Evolutionary conservation across 192 early-diverging fungal genomes (phyloP).

Genomic region (Pilaira anomala): DNA sequence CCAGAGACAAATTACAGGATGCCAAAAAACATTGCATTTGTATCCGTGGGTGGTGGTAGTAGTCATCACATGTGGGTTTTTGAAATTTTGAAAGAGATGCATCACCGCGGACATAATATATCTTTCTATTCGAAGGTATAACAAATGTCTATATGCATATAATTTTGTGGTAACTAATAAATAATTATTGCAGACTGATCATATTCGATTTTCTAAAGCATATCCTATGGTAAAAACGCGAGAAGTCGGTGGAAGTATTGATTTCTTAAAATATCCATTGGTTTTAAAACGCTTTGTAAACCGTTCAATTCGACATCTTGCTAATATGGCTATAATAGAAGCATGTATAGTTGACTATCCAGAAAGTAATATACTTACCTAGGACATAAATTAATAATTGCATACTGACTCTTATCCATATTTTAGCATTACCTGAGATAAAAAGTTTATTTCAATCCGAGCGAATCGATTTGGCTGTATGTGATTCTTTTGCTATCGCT

Average conservation of each 20-base stretch:
- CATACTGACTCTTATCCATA: too few species aligned
- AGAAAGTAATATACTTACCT: background rate
- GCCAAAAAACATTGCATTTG: constrained; percentile 10
- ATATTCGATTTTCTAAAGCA: constrained; percentile 6
- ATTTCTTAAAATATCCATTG: background rate
- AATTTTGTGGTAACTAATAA: background rate
- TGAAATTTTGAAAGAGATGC: constrained; percentile 16
- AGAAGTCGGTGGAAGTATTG: background rate
- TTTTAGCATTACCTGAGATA: background rate
- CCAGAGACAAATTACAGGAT: background rate
- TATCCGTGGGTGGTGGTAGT: constrained; percentile 10
- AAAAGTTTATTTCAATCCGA: background rate
- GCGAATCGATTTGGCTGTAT: background rate
- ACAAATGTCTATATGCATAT: too few species aligned
- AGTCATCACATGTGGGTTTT: constrained; percentile 26
- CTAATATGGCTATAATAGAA: background rate
- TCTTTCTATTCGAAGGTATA: constrained; percentile 13
- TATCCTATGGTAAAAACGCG: constrained; percentile 17
- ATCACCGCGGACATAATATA: constrained; percentile 18
- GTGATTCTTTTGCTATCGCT: constrained; percentile 1
- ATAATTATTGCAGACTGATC: constrained; percentile 11
- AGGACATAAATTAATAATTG: background rate
- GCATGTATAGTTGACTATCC: background rate
- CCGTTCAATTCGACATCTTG: background rate
- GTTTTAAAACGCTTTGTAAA: background rate